These are phyloP conservation scores for Metarhizium robertsii DNA, from an alignment of 2,329 filamentous ascomycete genomes.

Conservation along the genomic window DNA sequence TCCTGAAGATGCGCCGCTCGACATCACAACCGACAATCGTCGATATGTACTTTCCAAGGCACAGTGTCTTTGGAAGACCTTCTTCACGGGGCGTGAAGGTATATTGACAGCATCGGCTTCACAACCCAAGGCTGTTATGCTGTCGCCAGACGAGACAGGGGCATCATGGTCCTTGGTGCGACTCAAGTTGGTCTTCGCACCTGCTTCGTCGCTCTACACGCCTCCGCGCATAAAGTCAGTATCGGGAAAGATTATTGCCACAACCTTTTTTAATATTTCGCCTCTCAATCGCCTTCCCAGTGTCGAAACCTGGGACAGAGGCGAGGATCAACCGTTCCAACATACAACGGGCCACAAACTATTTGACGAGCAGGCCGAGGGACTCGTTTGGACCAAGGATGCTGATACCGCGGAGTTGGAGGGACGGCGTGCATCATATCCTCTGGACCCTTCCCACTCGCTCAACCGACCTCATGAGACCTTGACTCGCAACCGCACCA, in stretches of 20 bases:
- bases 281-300: not conserved
- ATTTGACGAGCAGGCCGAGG: not conserved
- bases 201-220: not conserved
- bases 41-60: not conserved
- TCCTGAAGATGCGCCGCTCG: not conserved
- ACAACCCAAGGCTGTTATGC: not conserved
- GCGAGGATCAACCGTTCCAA: not conserved
- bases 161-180: not conserved
- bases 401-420: not conserved
- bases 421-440: not conserved
- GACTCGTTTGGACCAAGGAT: not conserved
- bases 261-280: not conserved
- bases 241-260: not conserved
- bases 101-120: not conserved
- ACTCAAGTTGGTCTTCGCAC: not conserved
- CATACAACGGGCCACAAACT: not conserved
- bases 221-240: not conserved
- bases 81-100: not conserved
- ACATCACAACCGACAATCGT: not conserved
- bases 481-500: not conserved
- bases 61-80: not conserved
- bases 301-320: not conserved
- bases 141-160: not conserved
- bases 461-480: not conserved
- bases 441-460: not conserved